These are phyloP conservation scores for Plasmodium sp. DNA, from an alignment of 169 alveolate species.

Conservation along the genomic window DNA sequence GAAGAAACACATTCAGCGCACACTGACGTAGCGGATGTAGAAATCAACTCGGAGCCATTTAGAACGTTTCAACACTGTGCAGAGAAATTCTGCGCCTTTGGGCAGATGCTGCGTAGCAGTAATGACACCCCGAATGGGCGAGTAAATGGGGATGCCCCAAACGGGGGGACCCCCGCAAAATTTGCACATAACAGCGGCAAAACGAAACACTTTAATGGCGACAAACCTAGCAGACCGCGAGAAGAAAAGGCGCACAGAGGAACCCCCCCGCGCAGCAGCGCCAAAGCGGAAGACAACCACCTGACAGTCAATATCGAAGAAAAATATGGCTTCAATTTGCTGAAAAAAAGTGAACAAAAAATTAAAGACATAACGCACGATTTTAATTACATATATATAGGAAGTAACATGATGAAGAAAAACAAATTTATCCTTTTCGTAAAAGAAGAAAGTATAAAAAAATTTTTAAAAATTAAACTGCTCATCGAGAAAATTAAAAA, in stretches of 20 bases:
- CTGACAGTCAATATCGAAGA: constrained; percentile 20
- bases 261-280: neutral
- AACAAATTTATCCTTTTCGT: constrained; percentile 36
- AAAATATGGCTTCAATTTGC: constrained; percentile 65
- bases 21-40: neutral
- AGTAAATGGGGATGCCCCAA: neutral
- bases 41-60: neutral
- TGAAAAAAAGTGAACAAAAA: constrained; percentile 62
- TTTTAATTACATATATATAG: constrained; percentile 69
- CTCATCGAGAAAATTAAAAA: constrained; percentile 40
- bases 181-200: neutral
- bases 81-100: neutral
- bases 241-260: neutral
- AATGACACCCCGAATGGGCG: neutral
- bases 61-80: neutral
- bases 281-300: neutral
- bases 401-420: constrained; percentile 12
- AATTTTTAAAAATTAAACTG: constrained; percentile 60
- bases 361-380: constrained; percentile 61
- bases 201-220: neutral
- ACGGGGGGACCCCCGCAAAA: neutral
- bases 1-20: neutral
- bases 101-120: neutral
- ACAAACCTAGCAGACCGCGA: neutral
- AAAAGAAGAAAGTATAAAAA: constrained; percentile 65